A percentile compares a stretch with the other conserved stretches of the same genome.
phyloP scores from a whole-genome alignment of 1,284 basidiomycete species.

The Psilocybe mexicana region DNA sequence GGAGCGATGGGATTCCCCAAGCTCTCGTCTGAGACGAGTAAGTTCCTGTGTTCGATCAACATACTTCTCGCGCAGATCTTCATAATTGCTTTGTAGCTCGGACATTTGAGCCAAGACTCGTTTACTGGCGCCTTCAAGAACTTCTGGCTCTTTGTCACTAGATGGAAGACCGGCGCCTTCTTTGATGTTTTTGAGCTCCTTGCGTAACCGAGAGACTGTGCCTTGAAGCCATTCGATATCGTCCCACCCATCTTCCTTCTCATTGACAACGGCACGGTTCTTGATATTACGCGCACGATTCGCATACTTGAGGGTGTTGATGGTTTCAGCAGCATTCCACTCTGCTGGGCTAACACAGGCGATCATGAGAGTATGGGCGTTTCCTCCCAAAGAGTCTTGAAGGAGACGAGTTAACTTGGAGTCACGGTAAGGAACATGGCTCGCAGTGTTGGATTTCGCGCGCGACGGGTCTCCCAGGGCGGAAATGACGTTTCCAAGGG shows the following conservation, averaged over 20 bases:
- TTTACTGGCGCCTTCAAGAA: slow-evolving; percentile 62
- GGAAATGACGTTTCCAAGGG: slow-evolving; percentile 97
- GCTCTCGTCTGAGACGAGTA: slow-evolving; percentile 71
- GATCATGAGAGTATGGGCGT: slow-evolving; percentile 98
- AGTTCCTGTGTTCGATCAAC: slow-evolving; percentile 87
- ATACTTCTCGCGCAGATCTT: slow-evolving; percentile 81
- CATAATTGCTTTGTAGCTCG: slow-evolving; percentile 80
- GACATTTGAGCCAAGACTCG: slow-evolving; percentile 75
- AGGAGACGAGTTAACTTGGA: slow-evolving; percentile 93
- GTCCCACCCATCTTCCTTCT: slow-evolving; percentile 97
- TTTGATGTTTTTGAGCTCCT: slow-evolving; percentile 80
- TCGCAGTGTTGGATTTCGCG: slow-evolving; percentile 72
- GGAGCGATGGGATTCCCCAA: slow-evolving; percentile 70
- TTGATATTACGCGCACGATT: slow-evolving; percentile 98
- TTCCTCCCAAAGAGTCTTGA: slow-evolving; percentile 98
- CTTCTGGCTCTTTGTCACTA: slow-evolving; percentile 34
- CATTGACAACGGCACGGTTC: slow-evolving; percentile 90
- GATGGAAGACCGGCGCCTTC: slow-evolving; percentile 50
- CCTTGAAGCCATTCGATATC: slow-evolving; percentile 95
- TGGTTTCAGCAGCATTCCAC: slow-evolving; percentile 92
- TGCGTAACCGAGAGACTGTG: slow-evolving; percentile 81
- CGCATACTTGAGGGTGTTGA: slow-evolving; percentile 98
- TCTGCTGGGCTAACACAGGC: slow-evolving; percentile 96
- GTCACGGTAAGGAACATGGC: slow-evolving; percentile 95
- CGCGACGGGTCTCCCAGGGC: slow-evolving; percentile 93